Conservation (phyloP, 2,329 filamentous ascomycete species). For the Penicillium oxalicum region DNA sequence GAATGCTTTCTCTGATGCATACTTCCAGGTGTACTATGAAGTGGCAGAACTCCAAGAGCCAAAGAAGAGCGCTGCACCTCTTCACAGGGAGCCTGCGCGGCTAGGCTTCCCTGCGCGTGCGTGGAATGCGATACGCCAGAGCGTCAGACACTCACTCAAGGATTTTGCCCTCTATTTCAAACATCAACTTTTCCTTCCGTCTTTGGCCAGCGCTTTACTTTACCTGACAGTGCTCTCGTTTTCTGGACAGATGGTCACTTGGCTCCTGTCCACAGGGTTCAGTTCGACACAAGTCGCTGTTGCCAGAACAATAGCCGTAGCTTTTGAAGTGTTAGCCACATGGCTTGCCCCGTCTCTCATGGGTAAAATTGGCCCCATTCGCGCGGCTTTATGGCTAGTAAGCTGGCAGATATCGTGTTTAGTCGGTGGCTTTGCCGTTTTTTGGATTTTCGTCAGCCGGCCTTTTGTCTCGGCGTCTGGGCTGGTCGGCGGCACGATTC, state of each 20-base stretch:
- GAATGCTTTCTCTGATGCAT: neutral
- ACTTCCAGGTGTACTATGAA: constrained; percentile 15
- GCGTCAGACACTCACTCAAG: neutral
- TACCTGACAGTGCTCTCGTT: constrained; percentile 50
- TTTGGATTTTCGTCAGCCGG: constrained; percentile 27
- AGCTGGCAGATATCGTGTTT: constrained; percentile 56
- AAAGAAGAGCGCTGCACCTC: neutral
- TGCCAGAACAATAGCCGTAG: constrained; percentile 34
- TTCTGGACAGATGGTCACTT: constrained; percentile 48
- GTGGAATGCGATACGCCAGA: neutral
- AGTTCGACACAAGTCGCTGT: constrained; percentile 6
- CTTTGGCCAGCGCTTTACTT: constrained; percentile 42
- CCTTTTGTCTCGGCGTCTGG: constrained; percentile 35
- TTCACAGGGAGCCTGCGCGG: neutral
- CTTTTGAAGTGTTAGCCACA: constrained; percentile 46
- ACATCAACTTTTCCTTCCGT: constrained; percentile 31
- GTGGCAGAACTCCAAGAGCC: constrained; percentile 1
- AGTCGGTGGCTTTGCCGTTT: constrained; percentile 36
- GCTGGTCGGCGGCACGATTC: constrained; percentile 43
- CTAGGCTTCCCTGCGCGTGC: neutral
- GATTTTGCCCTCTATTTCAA: constrained; percentile 7
- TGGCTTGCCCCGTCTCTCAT: constrained; percentile 44
- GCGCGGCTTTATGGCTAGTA: constrained; percentile 60
- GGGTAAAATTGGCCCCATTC: constrained; percentile 41
- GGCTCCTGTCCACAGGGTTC: constrained; percentile 42